phyloP scores from a whole-genome alignment of 1,139 yeast genomes.

The Pichia sp. region DNA sequence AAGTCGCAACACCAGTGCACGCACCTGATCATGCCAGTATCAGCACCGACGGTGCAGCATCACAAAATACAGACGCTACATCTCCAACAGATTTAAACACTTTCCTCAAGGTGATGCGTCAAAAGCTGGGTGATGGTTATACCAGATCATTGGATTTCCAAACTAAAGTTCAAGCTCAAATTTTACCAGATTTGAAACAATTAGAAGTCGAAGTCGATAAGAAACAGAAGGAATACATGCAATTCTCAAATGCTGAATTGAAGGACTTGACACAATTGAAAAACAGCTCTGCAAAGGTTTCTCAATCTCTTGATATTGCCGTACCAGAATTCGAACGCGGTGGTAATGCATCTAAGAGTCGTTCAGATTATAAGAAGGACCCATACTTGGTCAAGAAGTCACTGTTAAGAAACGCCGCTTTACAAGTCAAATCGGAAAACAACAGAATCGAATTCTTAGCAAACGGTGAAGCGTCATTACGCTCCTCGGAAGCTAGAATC shows the following conservation, averaged over 20 bases:
- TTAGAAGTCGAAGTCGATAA: conserved; percentile 31
- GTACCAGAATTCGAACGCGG: conserved; percentile 21
- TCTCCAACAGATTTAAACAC: conserved; percentile 16
- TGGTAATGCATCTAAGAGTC: not conserved
- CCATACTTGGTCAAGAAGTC: conserved; percentile 44
- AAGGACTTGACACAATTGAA: conserved; percentile 27
- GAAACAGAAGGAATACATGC: conserved; percentile 38
- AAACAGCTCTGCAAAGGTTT: conserved; percentile 21
- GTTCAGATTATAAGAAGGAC: conserved; percentile 39
- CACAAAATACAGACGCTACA: conserved; percentile 18
- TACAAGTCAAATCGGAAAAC: conserved; percentile 45
- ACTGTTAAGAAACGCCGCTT: conserved; percentile 36
- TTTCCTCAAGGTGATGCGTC: conserved; percentile 28
- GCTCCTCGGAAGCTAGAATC: conserved; percentile 42
- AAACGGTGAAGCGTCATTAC: conserved; percentile 40
- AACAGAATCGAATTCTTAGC: conserved; percentile 41
- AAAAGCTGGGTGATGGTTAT: conserved; percentile 21
- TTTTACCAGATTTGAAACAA: conserved; percentile 31
- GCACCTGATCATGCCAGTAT: conserved; percentile 11
- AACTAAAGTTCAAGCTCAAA: conserved; percentile 23
- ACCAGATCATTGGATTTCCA: conserved; percentile 24
- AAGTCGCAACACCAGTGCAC: conserved; percentile 19
- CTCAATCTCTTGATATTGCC: conserved; percentile 24
- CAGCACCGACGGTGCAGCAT: conserved; percentile 6
- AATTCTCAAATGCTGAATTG: conserved; percentile 24